A percentile compares a stretch with the other conserved stretches of the same genome.
Evolutionary conservation across 495 filamentous ascomycete species (phyloP).

Genomic region (Penicillium silybi): DNA sequence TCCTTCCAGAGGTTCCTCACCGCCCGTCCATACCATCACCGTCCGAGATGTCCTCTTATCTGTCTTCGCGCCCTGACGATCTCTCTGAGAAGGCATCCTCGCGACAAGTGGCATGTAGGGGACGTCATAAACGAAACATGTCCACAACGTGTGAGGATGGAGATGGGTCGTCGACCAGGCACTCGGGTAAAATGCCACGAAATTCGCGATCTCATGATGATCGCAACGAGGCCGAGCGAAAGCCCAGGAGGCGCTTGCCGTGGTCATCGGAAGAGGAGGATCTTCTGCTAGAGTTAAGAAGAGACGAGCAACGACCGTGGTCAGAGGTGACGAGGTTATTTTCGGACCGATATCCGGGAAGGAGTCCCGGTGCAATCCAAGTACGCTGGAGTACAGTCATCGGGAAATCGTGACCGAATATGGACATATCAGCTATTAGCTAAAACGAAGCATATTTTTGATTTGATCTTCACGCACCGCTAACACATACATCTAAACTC

Average conservation of each 20-base stretch:
- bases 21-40: background rate
- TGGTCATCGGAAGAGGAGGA: constrained; percentile 18
- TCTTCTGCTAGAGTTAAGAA: constrained; percentile 22
- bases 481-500: no score
- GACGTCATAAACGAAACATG: background rate
- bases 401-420: no score
- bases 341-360: constrained; percentile 16
- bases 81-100: background rate
- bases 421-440: no score
- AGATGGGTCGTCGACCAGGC: constrained; percentile 4
- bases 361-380: constrained; percentile 17
- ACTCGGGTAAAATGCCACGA: no score
- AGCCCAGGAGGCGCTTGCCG: constrained; percentile 14
- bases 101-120: background rate
- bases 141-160: constrained; percentile 9
- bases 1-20: constrained; percentile 5
- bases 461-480: no score
- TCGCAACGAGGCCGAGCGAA: constrained; percentile 1
- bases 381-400: constrained; percentile 24
- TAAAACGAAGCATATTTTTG: no score
- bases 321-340: constrained; percentile 22
- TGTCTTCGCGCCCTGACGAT: background rate
- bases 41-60: background rate
- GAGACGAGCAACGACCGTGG: constrained; percentile 18
- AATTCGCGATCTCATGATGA: background rate